Evolutionary conservation across 176 grass and related monocot genomes (phyloP), one percentile per base, ranked within the genome.

Genomic region (Oryza brachyantha): DNA sequence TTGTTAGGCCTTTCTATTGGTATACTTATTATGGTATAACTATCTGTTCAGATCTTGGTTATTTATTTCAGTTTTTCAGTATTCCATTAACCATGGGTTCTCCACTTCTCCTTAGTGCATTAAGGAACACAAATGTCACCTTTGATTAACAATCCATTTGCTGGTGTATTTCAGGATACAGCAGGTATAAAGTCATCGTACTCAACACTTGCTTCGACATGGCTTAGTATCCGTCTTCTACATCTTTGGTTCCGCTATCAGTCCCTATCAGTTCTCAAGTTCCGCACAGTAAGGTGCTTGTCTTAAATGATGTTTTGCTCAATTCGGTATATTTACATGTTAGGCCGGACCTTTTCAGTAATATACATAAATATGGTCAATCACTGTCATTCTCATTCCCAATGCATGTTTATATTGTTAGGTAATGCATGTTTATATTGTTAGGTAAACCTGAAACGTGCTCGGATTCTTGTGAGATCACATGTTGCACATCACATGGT

Each of bases 231-330:
- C n/a, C 91, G 94, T 60, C 87, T 97, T 74, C 75, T 94, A 11
- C 94, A 97, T 85, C 94, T 94, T 76, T 94, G 94, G 91, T 59
- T 97, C 27, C 91, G 94, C 66, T 97, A 90, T 58, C 87, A 94
- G 48, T 94, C 91, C 60, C 72, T 97, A 26, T 77, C 92, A 61
- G 87, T 92, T 86, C 94, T 97, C 76, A 94, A 94, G 77, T 97
- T 97, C 59, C 87, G 54, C 68, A 94, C 91, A 39, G 94, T 97
- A 97, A 94, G 91, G 89, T 84, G 62, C 76, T 93, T 71, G 71
- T 61, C 69, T 83, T 75, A 58, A 84, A 63, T 90, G 84, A 70
- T 75, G 29, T 85, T 81, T 79, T 85, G 8, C 6, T 68, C 39
- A 71, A 64, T 81, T 66, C 41, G 61, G 14, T 73, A 13, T 27